Evolutionary conservation across 305 asterid genomes (phyloP).

Genomic region (Fraxinus sp.): DNA sequence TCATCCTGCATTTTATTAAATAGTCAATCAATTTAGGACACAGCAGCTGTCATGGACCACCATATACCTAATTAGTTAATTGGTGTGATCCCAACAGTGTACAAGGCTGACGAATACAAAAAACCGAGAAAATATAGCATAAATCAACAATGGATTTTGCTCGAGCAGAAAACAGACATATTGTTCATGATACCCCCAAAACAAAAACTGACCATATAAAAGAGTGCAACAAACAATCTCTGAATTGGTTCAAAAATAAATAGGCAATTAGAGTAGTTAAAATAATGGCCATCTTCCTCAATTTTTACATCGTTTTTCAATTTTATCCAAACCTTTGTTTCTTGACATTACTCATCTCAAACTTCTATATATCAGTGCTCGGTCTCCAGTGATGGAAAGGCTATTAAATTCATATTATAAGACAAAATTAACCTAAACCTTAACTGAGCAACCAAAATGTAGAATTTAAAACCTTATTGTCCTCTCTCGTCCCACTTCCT

Average conservation of each 20-base stretch:
- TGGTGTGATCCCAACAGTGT: neutral
- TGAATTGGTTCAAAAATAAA: neutral
- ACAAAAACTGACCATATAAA: neutral
- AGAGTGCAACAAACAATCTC: neutral
- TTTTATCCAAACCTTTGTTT: neutral
- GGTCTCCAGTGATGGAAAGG: neutral
- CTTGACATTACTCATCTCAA: neutral
- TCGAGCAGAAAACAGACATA: neutral
- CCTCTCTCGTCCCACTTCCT: neutral
- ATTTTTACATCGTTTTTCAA: neutral
- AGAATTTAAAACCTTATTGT: neutral
- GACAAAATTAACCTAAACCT: neutral
- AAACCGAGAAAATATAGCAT: neutral
- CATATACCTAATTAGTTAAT: constrained; percentile 1
- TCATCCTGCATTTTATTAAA: constrained; percentile 76
- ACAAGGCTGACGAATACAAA: neutral
- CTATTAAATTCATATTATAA: neutral
- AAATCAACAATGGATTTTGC: neutral
- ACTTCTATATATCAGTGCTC: neutral
- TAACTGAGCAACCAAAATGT: neutral
- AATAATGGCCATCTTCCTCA: neutral
- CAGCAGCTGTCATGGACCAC: constrained; percentile 7
- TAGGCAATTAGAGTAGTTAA: neutral
- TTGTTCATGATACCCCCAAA: neutral
- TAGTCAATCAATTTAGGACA: constrained; percentile 25